Base-by-base conservation (phyloP, 768 basidiomycete species). In the Termitomyces eurrhizus region DNA sequence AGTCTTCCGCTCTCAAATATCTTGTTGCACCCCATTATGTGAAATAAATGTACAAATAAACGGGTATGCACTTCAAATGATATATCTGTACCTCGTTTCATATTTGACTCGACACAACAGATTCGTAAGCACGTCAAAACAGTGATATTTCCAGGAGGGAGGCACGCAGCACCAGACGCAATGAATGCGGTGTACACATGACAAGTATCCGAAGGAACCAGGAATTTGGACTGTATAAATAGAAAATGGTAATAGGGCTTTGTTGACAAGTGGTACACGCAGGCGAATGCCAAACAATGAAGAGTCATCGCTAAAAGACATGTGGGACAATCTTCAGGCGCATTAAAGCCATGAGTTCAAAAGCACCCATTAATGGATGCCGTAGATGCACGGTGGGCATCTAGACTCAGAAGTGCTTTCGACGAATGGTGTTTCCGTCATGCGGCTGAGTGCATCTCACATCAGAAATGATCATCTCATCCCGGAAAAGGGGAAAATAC, bases 381-480 rank as follows among this genome's bases (percentile, higher is more conserved):
- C 61, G 52, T 62, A 65, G 39, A 62, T 57, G 56, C 64, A 65
- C 8, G 56, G 21, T 13, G 53, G 61, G 18, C 64, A 65, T 52
- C 51, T 60, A 7, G 50, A 33, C 36, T 56, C 51, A 13, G 59
- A 52, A 24, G 44, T 52, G 35, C 55, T 62, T 26, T 62, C 51
- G 24, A 60, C 39, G 29, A 65, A 59, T 2, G 64, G 56, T 18
- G 52, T 58, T 26, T 65, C 64, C 3, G 29, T n/a, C 64, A 64
- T 64, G 18, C 42, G 54, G 4, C 64, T 64, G 9, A 14, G 11
- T 9, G 14, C 39, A 14, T 11, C 18, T 45, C 49, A 32, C n/a
- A 41, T 56, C 29, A 58, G 37, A 52, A 44, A 39, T 45, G 56
- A 45, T 41, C 62, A 62, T 18, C 49, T 37, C 53, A 24, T 26